Evolutionary conservation across 2,329 filamentous ascomycete genomes (phyloP).

Genomic region (Aspergillus transmontanensis): DNA sequence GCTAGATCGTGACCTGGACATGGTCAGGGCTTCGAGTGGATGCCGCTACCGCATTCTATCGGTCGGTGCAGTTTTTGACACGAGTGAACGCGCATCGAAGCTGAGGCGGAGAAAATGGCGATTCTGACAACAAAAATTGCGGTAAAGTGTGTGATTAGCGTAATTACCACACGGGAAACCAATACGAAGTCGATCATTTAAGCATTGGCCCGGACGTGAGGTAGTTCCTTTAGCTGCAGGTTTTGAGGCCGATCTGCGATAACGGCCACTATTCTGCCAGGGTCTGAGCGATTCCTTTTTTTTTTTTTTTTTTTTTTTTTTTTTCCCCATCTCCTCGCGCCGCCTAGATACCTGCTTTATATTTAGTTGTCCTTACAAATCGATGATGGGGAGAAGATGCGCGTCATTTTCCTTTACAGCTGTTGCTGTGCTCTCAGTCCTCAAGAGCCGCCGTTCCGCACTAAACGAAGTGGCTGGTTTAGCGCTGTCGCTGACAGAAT

Average conservation of each 20-base stretch:
- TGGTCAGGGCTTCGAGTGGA: slow-evolving; percentile 8
- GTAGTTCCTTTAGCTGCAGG: slow-evolving; percentile 6
- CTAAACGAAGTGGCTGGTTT: background rate
- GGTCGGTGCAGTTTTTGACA: background rate
- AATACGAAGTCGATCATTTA: slow-evolving; percentile 15
- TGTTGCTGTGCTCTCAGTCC: background rate
- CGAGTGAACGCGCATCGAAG: slow-evolving; percentile 18
- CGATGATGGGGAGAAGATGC: background rate
- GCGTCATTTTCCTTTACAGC: background rate
- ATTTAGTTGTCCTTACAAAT: background rate
- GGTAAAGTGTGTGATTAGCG: slow-evolving; percentile 16
- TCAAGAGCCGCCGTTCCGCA: background rate
- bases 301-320: too few relatives aligned
- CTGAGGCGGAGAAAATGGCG: slow-evolving; percentile 7
- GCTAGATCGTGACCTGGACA: slow-evolving; percentile 35
- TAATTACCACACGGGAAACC: slow-evolving; percentile 3
- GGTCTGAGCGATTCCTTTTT: background rate
- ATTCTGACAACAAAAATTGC: slow-evolving; percentile 6
- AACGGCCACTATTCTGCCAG: background rate
- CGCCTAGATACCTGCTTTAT: background rate
- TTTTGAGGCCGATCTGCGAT: background rate
- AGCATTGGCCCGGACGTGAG: slow-evolving; percentile 5
- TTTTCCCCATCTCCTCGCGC: too few relatives aligned
- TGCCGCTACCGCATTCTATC: slow-evolving; percentile 10
- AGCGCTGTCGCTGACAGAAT: background rate